Evolutionary conservation across 768 basidiomycete species (phyloP), one percentile per base, ranked within the genome.

Genomic region (Leucocoprinus birnbaumii): DNA sequence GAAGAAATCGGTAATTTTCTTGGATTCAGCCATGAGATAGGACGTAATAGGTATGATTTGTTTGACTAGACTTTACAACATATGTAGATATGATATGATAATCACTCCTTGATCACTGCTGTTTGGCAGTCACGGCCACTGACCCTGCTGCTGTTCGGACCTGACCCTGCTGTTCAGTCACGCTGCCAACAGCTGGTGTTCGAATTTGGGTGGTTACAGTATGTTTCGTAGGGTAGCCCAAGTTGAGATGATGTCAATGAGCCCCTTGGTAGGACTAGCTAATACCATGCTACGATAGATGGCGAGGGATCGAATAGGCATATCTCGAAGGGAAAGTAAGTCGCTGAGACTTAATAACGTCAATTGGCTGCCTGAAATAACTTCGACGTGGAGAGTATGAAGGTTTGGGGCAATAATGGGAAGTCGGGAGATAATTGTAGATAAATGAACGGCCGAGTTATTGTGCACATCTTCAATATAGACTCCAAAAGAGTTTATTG

Each of bases 211-310:
- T n/a, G n/a, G n/a, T n/a, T n/a, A n/a, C n/a, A n/a, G n/a, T n/a
- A n/a, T n/a, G n/a, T n/a, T n/a, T 10, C 25, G 22, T 13, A 53
- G 42, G 16, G 52, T 27, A 3, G 52, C 43, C 52, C 52, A 53
- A 14, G 27, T 34, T n/a, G 21, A 45, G 3, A 53, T 22, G 9
- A 53, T 24, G 11, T 53, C 44, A 10, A 46, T 38, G 21, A 53
- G 3, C 10, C 46, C 44, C 9, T 31, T n/a, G 19, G 27, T 43
- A 19, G 51, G 31, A 3, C 35, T 34, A 6, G 27, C 7, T 11
- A 24, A 21, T 2, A 14, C 16, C 2, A 46, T 4, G 2, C n/a
- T 5, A 1, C 9, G 16, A 3, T 16, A 21, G 11, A 53, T n/a
- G 4, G 21, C 43, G 8, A 53, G 18, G 34, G 13, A 21, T 3